These are phyloP conservation scores for Ophiostoma piceae DNA, from an alignment of 2,329 filamentous ascomycete species.

Conservation along the genomic window DNA sequence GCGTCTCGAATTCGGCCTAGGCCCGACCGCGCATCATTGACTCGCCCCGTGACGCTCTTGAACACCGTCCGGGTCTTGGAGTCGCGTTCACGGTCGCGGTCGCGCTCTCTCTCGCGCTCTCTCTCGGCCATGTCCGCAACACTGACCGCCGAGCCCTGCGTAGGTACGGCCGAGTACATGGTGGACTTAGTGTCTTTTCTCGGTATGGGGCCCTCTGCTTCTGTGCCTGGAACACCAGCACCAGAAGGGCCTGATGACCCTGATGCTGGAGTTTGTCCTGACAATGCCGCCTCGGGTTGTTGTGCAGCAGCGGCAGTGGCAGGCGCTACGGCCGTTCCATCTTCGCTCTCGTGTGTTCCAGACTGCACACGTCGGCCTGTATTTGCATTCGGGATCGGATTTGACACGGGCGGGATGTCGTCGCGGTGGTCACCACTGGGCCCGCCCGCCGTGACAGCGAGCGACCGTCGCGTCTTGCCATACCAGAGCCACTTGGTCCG, in stretches of 20 bases:
- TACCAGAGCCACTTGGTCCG: constrained; percentile 91
- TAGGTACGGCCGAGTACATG: constrained; percentile 41
- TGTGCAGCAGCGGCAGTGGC: background rate
- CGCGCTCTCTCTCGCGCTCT: background rate
- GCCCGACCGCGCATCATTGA: constrained; percentile 75
- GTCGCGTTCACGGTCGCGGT: constrained; percentile 15
- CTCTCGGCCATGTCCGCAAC: constrained; percentile 28
- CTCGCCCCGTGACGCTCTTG: constrained; percentile 72
- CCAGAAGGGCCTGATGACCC: background rate
- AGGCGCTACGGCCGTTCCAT: background rate
- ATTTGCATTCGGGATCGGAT: background rate
- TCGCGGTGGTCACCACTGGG: background rate
- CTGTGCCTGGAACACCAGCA: background rate
- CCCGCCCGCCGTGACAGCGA: background rate
- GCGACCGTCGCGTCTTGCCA: constrained; percentile 62
- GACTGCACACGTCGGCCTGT: background rate
- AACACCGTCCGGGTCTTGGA: constrained; percentile 57
- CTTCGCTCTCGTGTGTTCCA: background rate
- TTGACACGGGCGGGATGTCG: background rate
- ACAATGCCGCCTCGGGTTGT: background rate
- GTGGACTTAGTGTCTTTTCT: constrained; percentile 44
- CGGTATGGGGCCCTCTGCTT: constrained; percentile 22
- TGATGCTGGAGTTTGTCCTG: background rate
- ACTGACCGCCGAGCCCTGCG: constrained; percentile 43
- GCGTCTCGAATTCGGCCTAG: constrained; percentile 82